Percentiles rank a stretch among this genome's conserved stretches.
Conservation (phyloP, 345 rosid genomes). For the Ceriops decandra region DNA sequence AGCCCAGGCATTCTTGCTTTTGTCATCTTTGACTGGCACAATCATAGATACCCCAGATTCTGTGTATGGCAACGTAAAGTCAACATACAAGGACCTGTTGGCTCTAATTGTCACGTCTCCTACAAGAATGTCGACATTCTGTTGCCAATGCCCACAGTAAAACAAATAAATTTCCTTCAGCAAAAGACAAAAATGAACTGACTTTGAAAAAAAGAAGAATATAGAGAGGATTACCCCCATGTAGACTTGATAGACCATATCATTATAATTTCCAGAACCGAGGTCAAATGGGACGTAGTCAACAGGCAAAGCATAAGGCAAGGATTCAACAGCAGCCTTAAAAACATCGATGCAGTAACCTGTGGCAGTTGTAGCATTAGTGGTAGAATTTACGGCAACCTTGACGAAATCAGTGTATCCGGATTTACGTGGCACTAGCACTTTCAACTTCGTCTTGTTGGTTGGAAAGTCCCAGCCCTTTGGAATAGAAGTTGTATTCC, state of each 20-base stretch:
- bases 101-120: constrained; percentile 55
- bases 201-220: not conserved
- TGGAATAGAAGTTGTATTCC: too few species aligned
- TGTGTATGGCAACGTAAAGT: constrained; percentile 59
- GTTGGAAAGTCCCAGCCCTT: too few species aligned
- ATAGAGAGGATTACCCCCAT: constrained; percentile 6
- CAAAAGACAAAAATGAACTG: not conserved
- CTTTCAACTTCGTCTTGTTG: too few species aligned
- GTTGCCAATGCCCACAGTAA: not conserved
- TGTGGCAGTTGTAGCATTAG: not conserved
- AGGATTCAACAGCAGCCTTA: constrained; percentile 20
- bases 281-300: constrained; percentile 20
- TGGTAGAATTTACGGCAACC: not conserved
- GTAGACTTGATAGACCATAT: constrained; percentile 21
- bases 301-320: constrained; percentile 16
- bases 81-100: constrained; percentile 39
- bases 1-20: constrained; percentile 47
- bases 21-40: constrained; percentile 39
- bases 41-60: constrained; percentile 65
- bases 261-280: constrained; percentile 18
- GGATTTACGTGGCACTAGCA: too few species aligned
- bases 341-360: constrained; percentile 46
- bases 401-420: too few species aligned
- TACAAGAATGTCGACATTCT: constrained; percentile 48
- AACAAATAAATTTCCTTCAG: not conserved